Base-by-base conservation (phyloP, 495 filamentous ascomycete species). In the Parathielavia appendiculata region DNA sequence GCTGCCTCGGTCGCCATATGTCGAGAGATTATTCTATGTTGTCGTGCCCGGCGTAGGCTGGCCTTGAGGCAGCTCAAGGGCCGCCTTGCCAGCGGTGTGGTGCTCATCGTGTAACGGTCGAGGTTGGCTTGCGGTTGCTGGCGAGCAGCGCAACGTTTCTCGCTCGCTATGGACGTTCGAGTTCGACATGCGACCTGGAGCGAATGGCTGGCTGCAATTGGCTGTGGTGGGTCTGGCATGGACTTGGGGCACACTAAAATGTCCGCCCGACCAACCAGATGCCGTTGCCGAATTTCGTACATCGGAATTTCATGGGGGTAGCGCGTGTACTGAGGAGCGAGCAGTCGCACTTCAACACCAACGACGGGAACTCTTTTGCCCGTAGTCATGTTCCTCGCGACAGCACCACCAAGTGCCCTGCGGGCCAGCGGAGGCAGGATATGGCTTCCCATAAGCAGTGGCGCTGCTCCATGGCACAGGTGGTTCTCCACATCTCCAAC, bases 61-160 rank as follows among this genome's bases (percentile, higher is more conserved):
- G 81, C 75, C 73, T 84, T 84, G 72, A 85, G 82, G 75, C 82
- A 83, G 81, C 80, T 79, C 76, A 87, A 74, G 58, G 81, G 86
- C 83, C 83, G 83, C 70, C 83, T 53, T 47, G 57, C 69, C 55
- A 80, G 72, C 60, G 75, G 73, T 59, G 80, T 68, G 52, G 72
- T 75, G 68, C 86, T 84, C 86, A 89, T 89, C 52, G 64, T 74
- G 26, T 30, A 30, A 6, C 26, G 26, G 26, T 30, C 26, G 26
- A 30, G 26, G 26, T 6, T 30, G 6, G 26, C 26, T 6, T 30
- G 26, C 3, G 2, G 26, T 30, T 30, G 32, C 7, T 13, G 30
- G 17, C 14, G 14, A 4, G 40, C 16, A n/a, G n/a, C 2, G 35
- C 10, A 38, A 16, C 26, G 55, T n/a, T 16, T 39, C 45, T 16